Base-by-base conservation (phyloP, 106 monocot species). In the Dioscorea alata region DNA sequence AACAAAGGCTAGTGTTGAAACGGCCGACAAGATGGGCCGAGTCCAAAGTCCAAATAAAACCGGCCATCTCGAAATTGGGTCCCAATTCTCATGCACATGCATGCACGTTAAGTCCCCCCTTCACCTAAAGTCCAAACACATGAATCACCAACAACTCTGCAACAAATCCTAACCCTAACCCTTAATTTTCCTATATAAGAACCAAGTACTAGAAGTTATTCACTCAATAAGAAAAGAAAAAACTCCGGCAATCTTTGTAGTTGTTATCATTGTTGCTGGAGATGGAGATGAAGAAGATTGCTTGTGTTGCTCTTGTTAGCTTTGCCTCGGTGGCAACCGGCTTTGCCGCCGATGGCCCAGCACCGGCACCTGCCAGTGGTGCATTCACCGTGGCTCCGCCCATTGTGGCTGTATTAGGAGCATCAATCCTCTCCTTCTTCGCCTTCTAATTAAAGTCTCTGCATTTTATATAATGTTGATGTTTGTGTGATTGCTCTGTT, bases 231-330 rank as follows among this genome's bases (percentile, higher is more conserved):
- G 58, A 62, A 13, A 5, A 33, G 5, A 24, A 48, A 18, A 18
- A 33, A 22, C 65, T 65, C 65, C 65, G 65, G 49, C 65, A 22
- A 22, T 19, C 49, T 21, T 3, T 1, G 15, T 21, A 8, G 0
- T 14, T 4, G 42, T 42, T 6, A 42, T 42, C 42, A 10, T 42
- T 10, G 10, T 42, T 6, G 42, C 42, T 5, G 42, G 42, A 52
- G 34, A 93, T 88, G 89, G 93, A 93, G 83, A 89, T 89, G 83
- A 93, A 76, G 79, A 93, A 86, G 77, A 72, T 89, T 53, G 86
- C 77, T 28, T 78, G 78, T 70, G 93, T 72, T 61, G 69, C 75
- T 72, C 78, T 91, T 42, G 65, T 88, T 33, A 78, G 64, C 17
- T 75, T 82, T 51, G 70, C 80, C 16, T 67, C 85, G 33, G 80